Evolutionary conservation across 306 rosid genomes (phyloP), one percentile per base, ranked within the genome.

Genomic region (Pyrus pyrifolia): DNA sequence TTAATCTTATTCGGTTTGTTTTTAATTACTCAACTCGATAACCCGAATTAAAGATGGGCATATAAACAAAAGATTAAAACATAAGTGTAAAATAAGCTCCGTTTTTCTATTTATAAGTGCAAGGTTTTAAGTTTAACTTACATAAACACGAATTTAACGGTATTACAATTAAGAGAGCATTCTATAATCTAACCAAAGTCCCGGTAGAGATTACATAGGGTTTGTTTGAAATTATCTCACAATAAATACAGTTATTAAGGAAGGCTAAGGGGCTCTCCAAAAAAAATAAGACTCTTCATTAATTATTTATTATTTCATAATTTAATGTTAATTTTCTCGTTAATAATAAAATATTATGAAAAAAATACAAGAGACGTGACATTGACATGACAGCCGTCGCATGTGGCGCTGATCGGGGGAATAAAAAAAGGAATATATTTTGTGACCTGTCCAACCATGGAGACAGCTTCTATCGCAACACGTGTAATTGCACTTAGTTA

Each of bases 271-370:
- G 40, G 40, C 2, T 35, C 40, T 35, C 9, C 8, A 4, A 6
- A 6, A 35, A 35, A 6, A 35, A 1, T 2, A n/a, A n/a, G n/a
- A 1, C 2, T 33, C 0, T 33, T 33, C 2, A 6, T 35, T 0
- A 1, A 35, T 35, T 35, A 35, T 35, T 6, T 35, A 0, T 6
- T 0, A 35, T 1, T 0, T 35, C 8, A 35, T 35, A 35, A 35
- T 35, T 35, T 35, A 6, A 35, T 35, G 2, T 35, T 35, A 35
- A 35, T 35, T 35, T 0, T 35, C 0, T 0, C 0, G 0, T 35
- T 0, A 6, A 35, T 0, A 35, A 6, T 35, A 35, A 35, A 35
- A 35, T 6, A 35, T 35, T 35, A 35, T 35, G 0, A 0, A 1
- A 35, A 35, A 35, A 35, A 33, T 33, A 33, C 8, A 0, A 35